Base-by-base conservation (phyloP, 2,329 filamentous ascomycete species). In the Cyclaneusma minus region DNA sequence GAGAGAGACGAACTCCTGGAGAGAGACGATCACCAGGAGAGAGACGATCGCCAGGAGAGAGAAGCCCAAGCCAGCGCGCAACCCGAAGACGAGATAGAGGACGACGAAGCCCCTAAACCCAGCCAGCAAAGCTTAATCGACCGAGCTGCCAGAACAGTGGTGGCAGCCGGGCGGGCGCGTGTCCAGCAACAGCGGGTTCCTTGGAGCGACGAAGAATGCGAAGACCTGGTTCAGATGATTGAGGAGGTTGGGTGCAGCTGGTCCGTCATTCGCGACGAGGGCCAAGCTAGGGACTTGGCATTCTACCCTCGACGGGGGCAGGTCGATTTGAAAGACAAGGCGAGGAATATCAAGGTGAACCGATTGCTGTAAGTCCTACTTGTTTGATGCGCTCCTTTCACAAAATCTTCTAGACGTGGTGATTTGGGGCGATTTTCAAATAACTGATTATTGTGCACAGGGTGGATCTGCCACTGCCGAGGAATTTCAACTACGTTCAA, bases 261-360 rank as follows among this genome's bases (percentile, higher is more conserved):
- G 51, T 35, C 61, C 2, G 14, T 27, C 0, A 64, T 77, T 23
- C 38, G 46, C 13, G 40, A 45, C 8, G 37, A 41, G 16, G 51
- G 52, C 16, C 28, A 4, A 19, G 38, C 27, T 24, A 47, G 25
- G 44, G 46, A 17, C 40, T n/a, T 45, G 7, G 43, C 43, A 3
- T 25, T 45, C 21, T 39, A 64, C 11, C 29, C 28, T 4, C 33
- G 37, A 2, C 52, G 67, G 3, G 50, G 44, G 5, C 61, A 71
- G 32, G 61, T 66, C 3, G 60, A 65, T 22, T 33, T 70, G 6
- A 66, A 64, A 36, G 62, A 66, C 34, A 58, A 57, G 32, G 65
- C 63, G 4, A 52, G 66, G 26, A 68, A 66, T 32, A 44, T 70
- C 30, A 64, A 62, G 39, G 46, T 55, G 21, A 46, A 45, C 6